phyloP scores from a whole-genome alignment of 177 flowering plant genomes.

The Vitis hybrid region DNA sequence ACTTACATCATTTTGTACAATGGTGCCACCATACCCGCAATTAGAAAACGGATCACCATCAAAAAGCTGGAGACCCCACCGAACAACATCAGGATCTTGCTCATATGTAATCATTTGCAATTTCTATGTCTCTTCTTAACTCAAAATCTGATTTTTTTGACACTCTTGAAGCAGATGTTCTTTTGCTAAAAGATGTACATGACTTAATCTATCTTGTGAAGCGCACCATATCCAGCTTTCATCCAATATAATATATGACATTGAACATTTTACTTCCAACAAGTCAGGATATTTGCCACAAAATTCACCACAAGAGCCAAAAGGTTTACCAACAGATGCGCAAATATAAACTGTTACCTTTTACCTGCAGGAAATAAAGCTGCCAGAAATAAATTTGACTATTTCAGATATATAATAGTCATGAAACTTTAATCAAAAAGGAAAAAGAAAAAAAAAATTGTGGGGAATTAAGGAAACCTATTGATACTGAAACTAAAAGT shows the following conservation, averaged over 20 bases:
- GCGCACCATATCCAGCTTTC: conserved; percentile 4
- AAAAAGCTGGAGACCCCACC: conserved; percentile 86
- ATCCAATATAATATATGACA: background rate
- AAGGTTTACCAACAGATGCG: conserved; percentile 1
- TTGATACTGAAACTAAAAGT: too few species aligned
- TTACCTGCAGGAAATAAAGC: conserved; percentile 3
- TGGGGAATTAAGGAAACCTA: too few species aligned
- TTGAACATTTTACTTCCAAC: background rate
- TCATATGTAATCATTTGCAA: conserved; percentile 59
- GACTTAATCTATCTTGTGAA: background rate
- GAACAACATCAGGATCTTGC: conserved; percentile 85
- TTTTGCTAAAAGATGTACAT: background rate
- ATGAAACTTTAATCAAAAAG: too few species aligned
- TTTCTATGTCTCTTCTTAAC: background rate
- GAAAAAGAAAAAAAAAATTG: too few species aligned
- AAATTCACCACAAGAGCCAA: background rate
- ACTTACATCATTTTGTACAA: conserved; percentile 28
- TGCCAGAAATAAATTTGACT: too few species aligned
- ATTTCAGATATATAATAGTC: too few species aligned
- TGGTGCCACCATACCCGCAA: conserved; percentile 40
- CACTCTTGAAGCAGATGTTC: background rate
- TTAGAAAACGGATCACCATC: conserved; percentile 52
- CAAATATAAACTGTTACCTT: background rate
- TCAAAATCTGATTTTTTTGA: background rate
- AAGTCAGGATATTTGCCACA: background rate